These are phyloP conservation scores for Pythium volutum DNA, from an alignment of 352 stramenopile genomes.

Conservation along the genomic window DNA sequence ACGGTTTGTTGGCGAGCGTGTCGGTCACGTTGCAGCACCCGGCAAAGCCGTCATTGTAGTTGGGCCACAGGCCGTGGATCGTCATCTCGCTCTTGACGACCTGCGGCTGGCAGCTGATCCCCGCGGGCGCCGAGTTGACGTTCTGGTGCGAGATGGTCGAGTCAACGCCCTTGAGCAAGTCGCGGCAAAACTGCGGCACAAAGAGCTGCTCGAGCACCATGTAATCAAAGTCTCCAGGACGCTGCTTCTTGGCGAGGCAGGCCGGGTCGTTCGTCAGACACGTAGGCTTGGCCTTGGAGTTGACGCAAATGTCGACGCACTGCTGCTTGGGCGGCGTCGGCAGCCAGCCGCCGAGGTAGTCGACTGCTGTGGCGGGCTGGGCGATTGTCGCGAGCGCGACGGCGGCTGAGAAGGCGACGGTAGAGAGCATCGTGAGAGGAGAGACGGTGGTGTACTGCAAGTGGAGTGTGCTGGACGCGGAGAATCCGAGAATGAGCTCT, in stretches of 20 bases:
- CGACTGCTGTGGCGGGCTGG: conserved; percentile 49
- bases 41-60: conserved; percentile 74
- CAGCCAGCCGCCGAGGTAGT: conserved; percentile 67
- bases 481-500: conserved; percentile 9
- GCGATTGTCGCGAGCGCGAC: conserved; percentile 34
- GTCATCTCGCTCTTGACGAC: conserved; percentile 54
- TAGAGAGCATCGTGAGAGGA: conserved; percentile 55
- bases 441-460: neutral
- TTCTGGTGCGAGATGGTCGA: conserved; percentile 81
- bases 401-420: conserved; percentile 35
- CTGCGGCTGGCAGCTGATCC: conserved; percentile 39
- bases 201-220: conserved; percentile 77
- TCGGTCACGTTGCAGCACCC: conserved; percentile 71
- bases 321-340: conserved; percentile 38
- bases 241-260: conserved; percentile 61
- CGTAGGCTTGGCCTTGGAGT: conserved; percentile 50
- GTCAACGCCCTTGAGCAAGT: conserved; percentile 65
- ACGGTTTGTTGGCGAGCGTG: conserved; percentile 55
- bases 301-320: conserved; percentile 73
- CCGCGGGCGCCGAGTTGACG: conserved; percentile 55
- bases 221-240: conserved; percentile 72
- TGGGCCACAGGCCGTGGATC: conserved; percentile 78
- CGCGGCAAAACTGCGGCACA: conserved; percentile 77
- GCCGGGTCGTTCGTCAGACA: conserved; percentile 49
- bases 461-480: neutral